These are phyloP conservation scores for Bretziella fagacearum DNA, from an alignment of 2,329 filamentous ascomycete species.

Conservation along the genomic window DNA sequence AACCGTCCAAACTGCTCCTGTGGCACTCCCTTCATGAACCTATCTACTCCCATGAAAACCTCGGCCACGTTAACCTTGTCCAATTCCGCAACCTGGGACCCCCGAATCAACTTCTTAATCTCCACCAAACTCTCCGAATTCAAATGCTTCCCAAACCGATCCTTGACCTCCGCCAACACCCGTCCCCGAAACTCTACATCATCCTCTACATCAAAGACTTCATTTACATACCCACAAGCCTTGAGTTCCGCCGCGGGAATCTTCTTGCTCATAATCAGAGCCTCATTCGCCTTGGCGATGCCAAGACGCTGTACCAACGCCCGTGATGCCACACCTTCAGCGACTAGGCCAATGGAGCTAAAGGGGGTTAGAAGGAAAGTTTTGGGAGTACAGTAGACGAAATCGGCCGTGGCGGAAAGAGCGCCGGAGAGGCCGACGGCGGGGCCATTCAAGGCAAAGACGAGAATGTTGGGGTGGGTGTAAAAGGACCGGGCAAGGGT, in stretches of 20 bases:
- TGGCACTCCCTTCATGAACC: slow-evolving; percentile 64
- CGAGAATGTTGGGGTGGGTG: slow-evolving; percentile 82
- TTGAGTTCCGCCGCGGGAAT: slow-evolving; percentile 60
- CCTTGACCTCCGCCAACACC: slow-evolving; percentile 66
- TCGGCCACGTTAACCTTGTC: slow-evolving; percentile 67
- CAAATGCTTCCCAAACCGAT: slow-evolving; percentile 63
- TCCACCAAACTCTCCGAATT: slow-evolving; percentile 60
- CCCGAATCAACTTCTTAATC: slow-evolving; percentile 70
- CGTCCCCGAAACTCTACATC: slow-evolving; percentile 50
- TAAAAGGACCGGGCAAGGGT: slow-evolving; percentile 83
- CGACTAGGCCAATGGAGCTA: slow-evolving; percentile 71
- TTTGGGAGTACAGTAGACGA: slow-evolving; percentile 71
- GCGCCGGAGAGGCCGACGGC: slow-evolving; percentile 79
- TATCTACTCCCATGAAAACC: slow-evolving; percentile 68
- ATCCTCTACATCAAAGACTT: slow-evolving; percentile 50
- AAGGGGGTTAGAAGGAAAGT: slow-evolving; percentile 85
- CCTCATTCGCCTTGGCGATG: slow-evolving; percentile 71
- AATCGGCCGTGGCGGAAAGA: slow-evolving; percentile 68
- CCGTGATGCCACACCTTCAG: slow-evolving; percentile 67
- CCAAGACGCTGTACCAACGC: slow-evolving; percentile 70
- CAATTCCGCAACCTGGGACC: slow-evolving; percentile 52
- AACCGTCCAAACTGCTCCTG: slow-evolving; percentile 80
- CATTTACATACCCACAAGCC: slow-evolving; percentile 68
- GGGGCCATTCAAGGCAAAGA: slow-evolving; percentile 82
- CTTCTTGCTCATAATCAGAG: slow-evolving; percentile 73